Conservation (phyloP, 257 asterid genomes). For the Solanum neorickii region DNA sequence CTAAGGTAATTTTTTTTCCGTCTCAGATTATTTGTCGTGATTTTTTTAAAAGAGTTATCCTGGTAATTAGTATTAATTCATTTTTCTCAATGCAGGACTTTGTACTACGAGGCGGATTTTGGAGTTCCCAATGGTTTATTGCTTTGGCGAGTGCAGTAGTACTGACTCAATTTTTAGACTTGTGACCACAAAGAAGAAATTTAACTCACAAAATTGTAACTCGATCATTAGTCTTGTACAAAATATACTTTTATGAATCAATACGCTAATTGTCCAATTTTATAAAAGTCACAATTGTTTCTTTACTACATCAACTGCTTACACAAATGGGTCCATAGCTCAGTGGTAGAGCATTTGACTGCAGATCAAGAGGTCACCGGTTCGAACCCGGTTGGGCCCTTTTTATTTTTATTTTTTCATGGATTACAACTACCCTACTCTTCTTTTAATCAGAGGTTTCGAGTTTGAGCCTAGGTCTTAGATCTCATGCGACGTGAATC, state of each 20-base stretch:
- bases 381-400: constrained; percentile 38
- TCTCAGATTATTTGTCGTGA: background rate
- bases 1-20: background rate
- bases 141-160: background rate
- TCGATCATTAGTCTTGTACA: background rate
- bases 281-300: background rate
- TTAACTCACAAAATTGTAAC: background rate
- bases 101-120: background rate
- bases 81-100: background rate
- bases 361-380: constrained; percentile 44
- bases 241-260: background rate
- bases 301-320: background rate
- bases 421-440: too few species aligned
- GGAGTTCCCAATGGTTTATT: background rate
- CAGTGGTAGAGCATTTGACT: constrained; percentile 87
- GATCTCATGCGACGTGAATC: too few species aligned
- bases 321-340: constrained; percentile 32
- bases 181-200: background rate
- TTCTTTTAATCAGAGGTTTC: too few species aligned
- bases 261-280: background rate
- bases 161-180: background rate
- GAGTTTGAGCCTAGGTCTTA: too few species aligned
- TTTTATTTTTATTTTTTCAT: background rate
- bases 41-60: background rate
- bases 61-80: background rate